Conservation (phyloP, 2,329 filamentous ascomycete species). For the Basipetospora chlamydospora region DNA sequence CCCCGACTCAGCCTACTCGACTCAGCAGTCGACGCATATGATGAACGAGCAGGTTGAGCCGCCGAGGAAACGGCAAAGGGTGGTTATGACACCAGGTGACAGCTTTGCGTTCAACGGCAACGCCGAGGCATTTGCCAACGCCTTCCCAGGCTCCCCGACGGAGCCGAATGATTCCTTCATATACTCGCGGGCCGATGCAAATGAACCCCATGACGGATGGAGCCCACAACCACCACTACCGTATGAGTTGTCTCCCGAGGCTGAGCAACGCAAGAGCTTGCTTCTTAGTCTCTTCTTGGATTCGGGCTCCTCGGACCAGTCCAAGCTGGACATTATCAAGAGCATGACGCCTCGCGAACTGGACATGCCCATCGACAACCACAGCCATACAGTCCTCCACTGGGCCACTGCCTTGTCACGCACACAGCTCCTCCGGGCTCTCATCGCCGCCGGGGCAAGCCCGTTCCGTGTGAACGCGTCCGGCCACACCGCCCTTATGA, state of each 20-base stretch:
- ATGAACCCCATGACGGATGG: conserved; percentile 33
- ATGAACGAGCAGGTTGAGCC: conserved; percentile 38
- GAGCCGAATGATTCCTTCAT: conserved; percentile 70
- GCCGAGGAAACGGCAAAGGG: conserved; percentile 62
- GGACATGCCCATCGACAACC: conserved; percentile 82
- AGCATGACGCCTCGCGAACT: conserved; percentile 67
- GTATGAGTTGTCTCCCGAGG: conserved; percentile 44
- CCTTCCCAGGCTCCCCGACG: conserved; percentile 58
- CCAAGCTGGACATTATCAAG: conserved; percentile 58
- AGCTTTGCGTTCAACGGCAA: conserved; percentile 37
- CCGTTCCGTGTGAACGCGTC: conserved; percentile 78
- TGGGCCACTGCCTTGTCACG: conserved; percentile 92
- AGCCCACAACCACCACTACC: conserved; percentile 52
- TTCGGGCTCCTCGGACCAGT: conserved; percentile 51
- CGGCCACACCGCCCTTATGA: conserved; percentile 86
- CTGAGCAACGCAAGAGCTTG: conserved; percentile 66
- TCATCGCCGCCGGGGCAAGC: conserved; percentile 74
- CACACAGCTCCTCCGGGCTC: conserved; percentile 62
- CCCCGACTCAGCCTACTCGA: conserved; percentile 56
- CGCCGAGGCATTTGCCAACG: conserved; percentile 27
- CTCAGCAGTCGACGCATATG: conserved; percentile 28
- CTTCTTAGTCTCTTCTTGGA: conserved; percentile 76
- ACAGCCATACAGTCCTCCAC: conserved; percentile 79
- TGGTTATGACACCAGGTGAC: conserved; percentile 38
- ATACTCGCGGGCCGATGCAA: conserved; percentile 38